These are phyloP conservation scores for Sinapis alba DNA, from an alignment of 441 rosid genomes.

Conservation along the genomic window DNA sequence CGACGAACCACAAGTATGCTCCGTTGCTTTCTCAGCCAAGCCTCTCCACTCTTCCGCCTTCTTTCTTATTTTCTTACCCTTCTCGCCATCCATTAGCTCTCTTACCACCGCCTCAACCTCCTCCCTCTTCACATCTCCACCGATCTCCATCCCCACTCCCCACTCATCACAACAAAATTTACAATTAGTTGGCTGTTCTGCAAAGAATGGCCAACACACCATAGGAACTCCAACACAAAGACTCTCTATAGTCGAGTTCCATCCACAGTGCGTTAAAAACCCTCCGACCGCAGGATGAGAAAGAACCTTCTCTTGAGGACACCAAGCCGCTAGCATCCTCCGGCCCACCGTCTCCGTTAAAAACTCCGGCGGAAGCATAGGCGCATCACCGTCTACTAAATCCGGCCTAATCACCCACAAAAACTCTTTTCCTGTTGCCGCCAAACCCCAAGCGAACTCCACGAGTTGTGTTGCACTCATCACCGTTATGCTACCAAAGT, in stretches of 20 bases:
- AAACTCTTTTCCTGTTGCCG: constrained; percentile 34
- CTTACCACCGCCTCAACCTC: constrained; percentile 42
- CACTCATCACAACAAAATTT: constrained; percentile 36
- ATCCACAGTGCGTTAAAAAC: constrained; percentile 48
- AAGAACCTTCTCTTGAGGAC: constrained; percentile 48
- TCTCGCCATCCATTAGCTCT: constrained; percentile 46
- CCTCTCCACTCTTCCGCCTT: constrained; percentile 37
- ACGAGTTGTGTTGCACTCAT: constrained; percentile 35
- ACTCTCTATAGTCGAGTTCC: constrained; percentile 52
- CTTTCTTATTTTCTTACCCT: constrained; percentile 40
- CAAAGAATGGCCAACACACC: constrained; percentile 54
- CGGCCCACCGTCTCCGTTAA: constrained; percentile 27
- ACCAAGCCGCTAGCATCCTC: constrained; percentile 44
- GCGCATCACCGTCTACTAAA: constrained; percentile 35
- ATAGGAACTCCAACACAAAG: constrained; percentile 37
- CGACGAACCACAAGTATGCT: constrained; percentile 36
- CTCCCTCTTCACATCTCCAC: constrained; percentile 38
- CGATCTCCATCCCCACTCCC: constrained; percentile 45
- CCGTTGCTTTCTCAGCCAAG: constrained; percentile 36
- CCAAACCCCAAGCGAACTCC: constrained; percentile 52
- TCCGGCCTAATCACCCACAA: constrained; percentile 52
- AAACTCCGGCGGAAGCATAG: constrained; percentile 39
- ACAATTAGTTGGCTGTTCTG: constrained; percentile 46
- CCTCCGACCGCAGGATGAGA: constrained; percentile 44
- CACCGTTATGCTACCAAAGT: constrained; percentile 47